phyloP scores from a whole-genome alignment of 192 early-diverging fungal species.

The Phycomyces nitens region DNA sequence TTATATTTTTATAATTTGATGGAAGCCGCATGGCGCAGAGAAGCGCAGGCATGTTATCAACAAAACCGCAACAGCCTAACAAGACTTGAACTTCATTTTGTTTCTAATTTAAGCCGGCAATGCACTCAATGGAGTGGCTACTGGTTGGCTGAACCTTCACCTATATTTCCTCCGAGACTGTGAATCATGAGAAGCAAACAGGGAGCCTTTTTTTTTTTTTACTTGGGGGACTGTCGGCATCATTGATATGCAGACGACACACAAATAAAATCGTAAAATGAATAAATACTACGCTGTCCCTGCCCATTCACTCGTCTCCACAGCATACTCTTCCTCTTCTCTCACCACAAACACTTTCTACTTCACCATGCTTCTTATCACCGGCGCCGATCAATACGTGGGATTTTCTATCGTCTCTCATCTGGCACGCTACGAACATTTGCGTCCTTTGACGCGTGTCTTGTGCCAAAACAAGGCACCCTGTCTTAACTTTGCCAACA shows the following conservation, averaged over 20 bases:
- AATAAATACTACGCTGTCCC: neutral
- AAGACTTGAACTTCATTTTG: neutral
- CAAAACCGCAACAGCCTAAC: neutral
- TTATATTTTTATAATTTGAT: too few relatives aligned
- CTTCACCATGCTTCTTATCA: constrained; percentile 29
- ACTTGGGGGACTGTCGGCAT: neutral
- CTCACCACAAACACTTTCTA: neutral
- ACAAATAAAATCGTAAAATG: constrained; percentile 1
- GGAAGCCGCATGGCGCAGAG: neutral
- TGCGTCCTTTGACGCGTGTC: constrained; percentile 19
- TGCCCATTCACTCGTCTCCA: neutral
- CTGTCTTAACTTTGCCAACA: constrained; percentile 18
- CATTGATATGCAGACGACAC: neutral
- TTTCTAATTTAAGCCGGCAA: neutral
- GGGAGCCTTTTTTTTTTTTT: neutral
- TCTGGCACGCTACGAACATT: constrained; percentile 8
- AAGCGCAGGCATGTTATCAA: neutral
- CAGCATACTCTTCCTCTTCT: neutral
- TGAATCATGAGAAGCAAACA: neutral
- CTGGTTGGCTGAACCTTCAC: neutral
- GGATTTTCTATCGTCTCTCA: constrained; percentile 27
- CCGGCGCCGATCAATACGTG: constrained; percentile 28
- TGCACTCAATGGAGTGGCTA: neutral
- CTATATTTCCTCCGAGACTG: neutral
- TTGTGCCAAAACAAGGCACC: constrained; percentile 16